A percentile compares a stretch with the other conserved stretches of the same genome.
These are phyloP conservation scores for Neonectria faginata DNA, from an alignment of 2,329 filamentous ascomycete species.

Conservation along the genomic window DNA sequence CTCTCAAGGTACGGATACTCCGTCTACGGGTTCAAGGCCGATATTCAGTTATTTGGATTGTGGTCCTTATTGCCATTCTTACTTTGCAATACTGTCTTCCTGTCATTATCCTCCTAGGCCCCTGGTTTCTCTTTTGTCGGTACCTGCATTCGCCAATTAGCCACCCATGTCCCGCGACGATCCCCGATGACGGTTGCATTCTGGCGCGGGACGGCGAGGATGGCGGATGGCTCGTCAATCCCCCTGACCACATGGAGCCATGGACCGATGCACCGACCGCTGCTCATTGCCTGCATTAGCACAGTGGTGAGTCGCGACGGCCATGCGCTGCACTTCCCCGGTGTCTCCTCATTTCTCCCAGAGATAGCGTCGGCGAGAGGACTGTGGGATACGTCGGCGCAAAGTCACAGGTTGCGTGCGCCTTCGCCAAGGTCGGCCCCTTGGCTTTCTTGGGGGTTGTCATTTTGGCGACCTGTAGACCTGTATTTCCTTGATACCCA, in stretches of 20 bases:
- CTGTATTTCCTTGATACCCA: neutral
- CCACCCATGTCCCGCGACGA: conserved; percentile 28
- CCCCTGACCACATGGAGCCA: conserved; percentile 17
- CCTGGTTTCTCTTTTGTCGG: conserved; percentile 14
- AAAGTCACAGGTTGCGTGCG: neutral
- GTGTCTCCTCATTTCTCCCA: conserved; percentile 14
- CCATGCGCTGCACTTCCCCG: conserved; percentile 20
- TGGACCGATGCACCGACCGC: conserved; percentile 21
- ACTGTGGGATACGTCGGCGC: conserved; percentile 5
- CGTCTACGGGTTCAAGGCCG: neutral
- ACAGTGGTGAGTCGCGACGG: conserved; percentile 15
- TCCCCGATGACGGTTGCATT: conserved; percentile 28
- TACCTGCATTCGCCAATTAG: conserved; percentile 30
- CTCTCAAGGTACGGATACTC: neutral
- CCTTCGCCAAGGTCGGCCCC: neutral
- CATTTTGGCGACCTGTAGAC: neutral
- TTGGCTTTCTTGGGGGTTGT: conserved; percentile 2
- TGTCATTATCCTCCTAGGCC: neutral
- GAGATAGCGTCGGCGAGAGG: neutral
- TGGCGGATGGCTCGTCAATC: conserved; percentile 20
- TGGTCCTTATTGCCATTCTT: neutral
- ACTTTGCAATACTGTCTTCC: neutral
- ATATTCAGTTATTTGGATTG: neutral
- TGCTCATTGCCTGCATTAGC: conserved; percentile 26
- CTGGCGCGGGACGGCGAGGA: conserved; percentile 18